Evolutionary conservation across 352 stramenopile species (phyloP).

Genomic region (Phytophthora cajani): DNA sequence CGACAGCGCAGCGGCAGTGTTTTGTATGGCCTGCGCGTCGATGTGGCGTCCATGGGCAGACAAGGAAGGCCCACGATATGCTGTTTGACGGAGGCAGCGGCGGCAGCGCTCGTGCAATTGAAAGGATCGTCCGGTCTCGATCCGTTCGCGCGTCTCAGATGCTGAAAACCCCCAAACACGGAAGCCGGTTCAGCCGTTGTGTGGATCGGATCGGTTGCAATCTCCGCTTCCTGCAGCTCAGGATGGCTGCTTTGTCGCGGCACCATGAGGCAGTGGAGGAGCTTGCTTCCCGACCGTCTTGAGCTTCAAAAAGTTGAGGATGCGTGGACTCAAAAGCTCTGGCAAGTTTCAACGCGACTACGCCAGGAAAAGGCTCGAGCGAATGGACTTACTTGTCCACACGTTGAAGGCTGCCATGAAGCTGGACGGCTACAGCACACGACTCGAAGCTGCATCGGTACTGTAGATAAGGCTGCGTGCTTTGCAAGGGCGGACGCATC

Average conservation of each 20-base stretch:
- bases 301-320: constrained; percentile 12
- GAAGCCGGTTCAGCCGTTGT: constrained; percentile 35
- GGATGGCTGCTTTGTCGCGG: constrained; percentile 15
- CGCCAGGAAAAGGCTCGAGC: background rate
- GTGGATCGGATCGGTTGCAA: constrained; percentile 22
- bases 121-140: constrained; percentile 29
- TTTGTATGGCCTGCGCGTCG: constrained; percentile 10
- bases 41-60: background rate
- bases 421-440: background rate
- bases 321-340: constrained; percentile 3
- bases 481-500: constrained; percentile 2
- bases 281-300: background rate
- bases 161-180: constrained; percentile 20
- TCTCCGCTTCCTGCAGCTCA: constrained; percentile 10
- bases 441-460: background rate
- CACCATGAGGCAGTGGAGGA: background rate
- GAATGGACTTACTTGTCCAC: background rate
- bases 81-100: constrained; percentile 12
- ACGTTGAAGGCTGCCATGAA: background rate
- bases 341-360: background rate
- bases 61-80: constrained; percentile 18
- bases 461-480: background rate
- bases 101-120: constrained; percentile 30
- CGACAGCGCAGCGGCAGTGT: background rate
- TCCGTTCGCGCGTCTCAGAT: constrained; percentile 33